These are phyloP conservation scores for Filobasidium uniguttulatum DNA, from an alignment of 1,284 basidiomycete genomes.

Conservation along the genomic window DNA sequence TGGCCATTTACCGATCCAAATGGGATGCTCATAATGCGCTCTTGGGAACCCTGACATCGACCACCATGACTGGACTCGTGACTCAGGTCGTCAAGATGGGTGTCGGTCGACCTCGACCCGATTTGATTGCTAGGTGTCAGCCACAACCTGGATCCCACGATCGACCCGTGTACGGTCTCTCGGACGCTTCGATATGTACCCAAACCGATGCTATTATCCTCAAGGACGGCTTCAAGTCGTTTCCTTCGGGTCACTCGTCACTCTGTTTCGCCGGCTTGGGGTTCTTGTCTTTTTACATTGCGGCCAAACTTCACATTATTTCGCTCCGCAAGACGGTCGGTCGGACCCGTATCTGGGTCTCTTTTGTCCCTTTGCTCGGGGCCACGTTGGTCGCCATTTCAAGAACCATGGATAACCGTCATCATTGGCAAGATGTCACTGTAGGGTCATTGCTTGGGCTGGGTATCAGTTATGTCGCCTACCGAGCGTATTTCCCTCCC, in stretches of 20 bases:
- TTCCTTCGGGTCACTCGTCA: slow-evolving; percentile 60
- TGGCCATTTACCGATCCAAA: slow-evolving; percentile 56
- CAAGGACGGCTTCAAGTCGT: slow-evolving; percentile 79
- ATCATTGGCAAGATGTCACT: slow-evolving; percentile 79
- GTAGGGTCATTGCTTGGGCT: slow-evolving; percentile 66
- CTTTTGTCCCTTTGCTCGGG: slow-evolving; percentile 58
- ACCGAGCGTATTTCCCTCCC: slow-evolving; percentile 46
- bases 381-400: slow-evolving; percentile 79
- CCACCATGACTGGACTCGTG: slow-evolving; percentile 60
- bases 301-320: slow-evolving; percentile 66
- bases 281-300: slow-evolving; percentile 75
- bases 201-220: slow-evolving; percentile 48
- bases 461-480: slow-evolving; percentile 54
- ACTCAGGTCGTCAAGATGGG: slow-evolving; percentile 70
- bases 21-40: slow-evolving; percentile 80
- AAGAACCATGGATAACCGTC: slow-evolving; percentile 78
- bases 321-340: neutral
- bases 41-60: slow-evolving; percentile 55
- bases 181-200: slow-evolving; percentile 62
- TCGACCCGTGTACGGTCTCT: slow-evolving; percentile 54
- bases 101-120: slow-evolving; percentile 79
- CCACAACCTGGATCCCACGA: slow-evolving; percentile 54
- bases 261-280: slow-evolving; percentile 86
- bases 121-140: slow-evolving; percentile 69
- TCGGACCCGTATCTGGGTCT: slow-evolving; percentile 72